phyloP scores from a whole-genome alignment of 805 yeast species.

The Myxozyma geophila region DNA sequence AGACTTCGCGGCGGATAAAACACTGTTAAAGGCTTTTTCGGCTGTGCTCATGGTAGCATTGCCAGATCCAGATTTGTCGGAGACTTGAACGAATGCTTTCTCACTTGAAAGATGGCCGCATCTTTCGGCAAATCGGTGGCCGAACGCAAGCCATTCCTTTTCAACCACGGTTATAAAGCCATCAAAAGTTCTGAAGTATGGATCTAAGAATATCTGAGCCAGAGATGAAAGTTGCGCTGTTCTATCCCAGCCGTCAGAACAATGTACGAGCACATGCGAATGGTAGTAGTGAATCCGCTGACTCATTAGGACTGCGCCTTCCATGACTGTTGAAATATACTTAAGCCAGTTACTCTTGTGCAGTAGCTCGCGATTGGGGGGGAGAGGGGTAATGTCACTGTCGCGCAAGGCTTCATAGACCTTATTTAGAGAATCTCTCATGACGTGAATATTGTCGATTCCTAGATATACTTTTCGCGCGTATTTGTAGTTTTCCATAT shows the following conservation, averaged over 20 bases:
- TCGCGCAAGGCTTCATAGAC: slow-evolving; percentile 67
- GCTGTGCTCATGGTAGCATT: slow-evolving; percentile 47
- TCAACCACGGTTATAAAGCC: slow-evolving; percentile 87
- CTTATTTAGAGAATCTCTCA: slow-evolving; percentile 79
- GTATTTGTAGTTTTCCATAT: slow-evolving; percentile 79
- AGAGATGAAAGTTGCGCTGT: slow-evolving; percentile 88
- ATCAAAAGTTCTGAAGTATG: slow-evolving; percentile 81
- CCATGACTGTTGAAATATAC: slow-evolving; percentile 67
- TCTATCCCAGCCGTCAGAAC: slow-evolving; percentile 99
- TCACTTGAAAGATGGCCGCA: slow-evolving; percentile 72
- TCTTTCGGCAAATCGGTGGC: slow-evolving; percentile 85
- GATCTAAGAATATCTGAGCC: slow-evolving; percentile 86
- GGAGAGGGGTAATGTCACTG: slow-evolving; percentile 61
- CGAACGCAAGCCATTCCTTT: slow-evolving; percentile 95
- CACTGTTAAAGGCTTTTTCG: slow-evolving; percentile 52
- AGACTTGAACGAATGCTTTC: slow-evolving; percentile 41
- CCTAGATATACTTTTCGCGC: slow-evolving; percentile 79
- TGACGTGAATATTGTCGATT: slow-evolving; percentile 93
- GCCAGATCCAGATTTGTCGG: slow-evolving; percentile 30
- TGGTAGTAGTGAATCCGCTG: slow-evolving; percentile 82
- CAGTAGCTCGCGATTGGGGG: slow-evolving; percentile 60
- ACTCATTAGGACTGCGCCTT: slow-evolving; percentile 75
- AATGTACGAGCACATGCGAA: slow-evolving; percentile 84
- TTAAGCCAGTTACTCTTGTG: slow-evolving; percentile 79
- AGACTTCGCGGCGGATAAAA: slow-evolving; percentile 50